Evolutionary conservation across 768 basidiomycete genomes (phyloP).

Genomic region (Termitomyces sp.): DNA sequence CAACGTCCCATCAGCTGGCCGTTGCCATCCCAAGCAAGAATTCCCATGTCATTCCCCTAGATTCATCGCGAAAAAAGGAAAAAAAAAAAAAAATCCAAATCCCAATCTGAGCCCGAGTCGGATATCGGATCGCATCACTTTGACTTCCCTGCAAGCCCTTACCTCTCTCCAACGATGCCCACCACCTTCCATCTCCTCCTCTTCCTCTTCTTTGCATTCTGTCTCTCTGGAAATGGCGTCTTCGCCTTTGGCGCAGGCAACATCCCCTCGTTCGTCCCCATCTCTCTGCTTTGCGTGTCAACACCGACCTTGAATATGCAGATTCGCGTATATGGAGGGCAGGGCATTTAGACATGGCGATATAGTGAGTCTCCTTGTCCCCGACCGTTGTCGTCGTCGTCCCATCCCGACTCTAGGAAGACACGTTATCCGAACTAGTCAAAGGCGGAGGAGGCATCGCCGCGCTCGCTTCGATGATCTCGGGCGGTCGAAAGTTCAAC

Average conservation of each 20-base stretch:
- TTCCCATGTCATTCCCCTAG: too few species aligned
- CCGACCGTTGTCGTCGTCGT: not conserved
- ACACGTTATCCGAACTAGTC: slow-evolving; percentile 52
- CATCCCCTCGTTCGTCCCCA: slow-evolving; percentile 57
- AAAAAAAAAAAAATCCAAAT: too few species aligned
- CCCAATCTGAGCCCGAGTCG: not conserved
- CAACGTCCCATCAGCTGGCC: too few species aligned
- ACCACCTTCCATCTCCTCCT: slow-evolving; percentile 37
- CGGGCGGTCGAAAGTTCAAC: slow-evolving; percentile 64
- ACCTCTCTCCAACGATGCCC: slow-evolving; percentile 25
- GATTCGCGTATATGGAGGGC: slow-evolving; percentile 84
- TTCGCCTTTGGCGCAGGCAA: slow-evolving; percentile 83
- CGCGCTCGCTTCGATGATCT: slow-evolving; percentile 51
- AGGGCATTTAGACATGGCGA: slow-evolving; percentile 87
- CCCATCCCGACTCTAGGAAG: slow-evolving; percentile 44
- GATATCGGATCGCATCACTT: slow-evolving; percentile 7
- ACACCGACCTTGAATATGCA: slow-evolving; percentile 14
- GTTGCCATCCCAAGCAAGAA: too few species aligned
- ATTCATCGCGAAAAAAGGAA: too few species aligned
- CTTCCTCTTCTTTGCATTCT: slow-evolving; percentile 47
- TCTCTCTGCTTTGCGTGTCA: too few species aligned
- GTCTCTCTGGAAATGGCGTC: slow-evolving; percentile 51
- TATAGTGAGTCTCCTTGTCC: slow-evolving; percentile 44
- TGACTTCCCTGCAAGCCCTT: too few species aligned
- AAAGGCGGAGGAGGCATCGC: slow-evolving; percentile 50